These are phyloP conservation scores for Daldinia vernicosa DNA, from an alignment of 495 filamentous ascomycete genomes.

Conservation along the genomic window DNA sequence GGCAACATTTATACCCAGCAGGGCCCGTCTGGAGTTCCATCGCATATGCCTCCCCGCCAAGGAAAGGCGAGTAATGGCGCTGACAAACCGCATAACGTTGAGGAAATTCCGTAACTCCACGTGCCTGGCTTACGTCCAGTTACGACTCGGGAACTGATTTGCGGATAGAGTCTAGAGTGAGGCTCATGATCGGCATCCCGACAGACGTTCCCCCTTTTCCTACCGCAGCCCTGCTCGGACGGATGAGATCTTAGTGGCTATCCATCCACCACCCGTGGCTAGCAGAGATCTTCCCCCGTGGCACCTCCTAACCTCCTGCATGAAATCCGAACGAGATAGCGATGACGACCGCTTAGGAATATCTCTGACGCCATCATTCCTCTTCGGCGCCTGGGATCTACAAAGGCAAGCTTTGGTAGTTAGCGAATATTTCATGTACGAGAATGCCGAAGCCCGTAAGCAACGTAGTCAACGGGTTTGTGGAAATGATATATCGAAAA, in stretches of 20 bases:
- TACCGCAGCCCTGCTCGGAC: conserved; percentile 19
- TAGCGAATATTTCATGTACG: background rate
- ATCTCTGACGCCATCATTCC: conserved; percentile 24
- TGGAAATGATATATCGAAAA: conserved; percentile 23
- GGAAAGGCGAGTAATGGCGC: conserved; percentile 23
- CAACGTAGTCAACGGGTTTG: background rate
- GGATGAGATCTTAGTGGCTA: conserved; percentile 25
- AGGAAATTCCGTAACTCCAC: conserved; percentile 27
- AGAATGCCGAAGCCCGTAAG: conserved; percentile 8
- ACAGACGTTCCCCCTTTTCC: conserved; percentile 17
- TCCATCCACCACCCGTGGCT: conserved; percentile 2
- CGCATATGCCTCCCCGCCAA: conserved; percentile 35
- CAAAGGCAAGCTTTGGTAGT: conserved; percentile 5
- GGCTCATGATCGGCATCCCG: conserved; percentile 37
- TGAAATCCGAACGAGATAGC: conserved; percentile 19
- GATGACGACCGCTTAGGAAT: background rate
- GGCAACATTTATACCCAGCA: conserved; percentile 31
- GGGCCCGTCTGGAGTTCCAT: conserved; percentile 43
- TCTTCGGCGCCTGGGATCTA: background rate
- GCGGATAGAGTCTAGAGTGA: conserved; percentile 28
- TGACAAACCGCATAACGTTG: conserved; percentile 25
- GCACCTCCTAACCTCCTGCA: conserved; percentile 26
- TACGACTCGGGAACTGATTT: conserved; percentile 39
- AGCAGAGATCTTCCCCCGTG: conserved; percentile 14
- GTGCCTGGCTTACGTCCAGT: conserved; percentile 33